phyloP scores from a whole-genome alignment of 176 grass and related monocot genomes.

The Carex myosuroides region DNA sequence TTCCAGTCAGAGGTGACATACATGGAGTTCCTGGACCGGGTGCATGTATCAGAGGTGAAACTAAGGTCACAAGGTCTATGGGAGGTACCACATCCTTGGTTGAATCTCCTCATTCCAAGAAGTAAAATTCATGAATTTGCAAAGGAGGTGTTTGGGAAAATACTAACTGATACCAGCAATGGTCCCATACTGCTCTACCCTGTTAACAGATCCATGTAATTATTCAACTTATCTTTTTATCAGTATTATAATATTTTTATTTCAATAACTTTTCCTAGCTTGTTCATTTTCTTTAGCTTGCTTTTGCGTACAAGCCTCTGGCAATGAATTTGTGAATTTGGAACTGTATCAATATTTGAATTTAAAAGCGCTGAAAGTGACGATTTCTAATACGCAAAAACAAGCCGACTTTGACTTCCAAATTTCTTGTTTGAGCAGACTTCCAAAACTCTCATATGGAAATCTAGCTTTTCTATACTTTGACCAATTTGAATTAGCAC shows the following conservation, averaged over 20 bases:
- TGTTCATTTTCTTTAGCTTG: background rate
- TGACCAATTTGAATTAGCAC: background rate
- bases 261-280: background rate
- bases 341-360: background rate
- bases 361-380: background rate
- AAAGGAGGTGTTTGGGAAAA: constrained; percentile 72
- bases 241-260: background rate
- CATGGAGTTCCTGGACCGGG: constrained; percentile 84
- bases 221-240: background rate
- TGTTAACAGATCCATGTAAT: constrained; percentile 78
- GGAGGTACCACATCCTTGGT: constrained; percentile 95
- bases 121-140: constrained; percentile 64
- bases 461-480: background rate
- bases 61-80: constrained; percentile 80
- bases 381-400: background rate
- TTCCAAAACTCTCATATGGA: too few species aligned
- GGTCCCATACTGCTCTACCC: constrained; percentile 96
- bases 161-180: constrained; percentile 73
- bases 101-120: constrained; percentile 79
- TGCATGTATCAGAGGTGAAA: constrained; percentile 71
- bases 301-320: background rate
- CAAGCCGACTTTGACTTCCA: constrained; percentile 14
- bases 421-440: too few species aligned
- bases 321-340: background rate
- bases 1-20: constrained; percentile 80